Base-by-base conservation (phyloP, 2,329 filamentous ascomycete genomes). In the Arachnopeziza araneosa region DNA sequence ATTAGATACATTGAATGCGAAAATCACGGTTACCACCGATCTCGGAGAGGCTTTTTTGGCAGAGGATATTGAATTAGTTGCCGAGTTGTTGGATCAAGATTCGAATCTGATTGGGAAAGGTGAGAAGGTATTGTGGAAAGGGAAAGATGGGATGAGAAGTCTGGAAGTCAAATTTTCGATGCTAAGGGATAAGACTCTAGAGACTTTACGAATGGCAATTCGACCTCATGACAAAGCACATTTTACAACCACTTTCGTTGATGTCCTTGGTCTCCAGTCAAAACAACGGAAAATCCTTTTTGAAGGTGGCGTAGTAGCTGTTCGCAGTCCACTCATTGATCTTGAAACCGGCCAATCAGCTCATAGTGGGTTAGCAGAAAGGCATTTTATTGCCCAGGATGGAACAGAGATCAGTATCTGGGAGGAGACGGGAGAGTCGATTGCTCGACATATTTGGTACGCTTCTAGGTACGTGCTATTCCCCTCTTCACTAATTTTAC, bases 371-470 rank as follows among this genome's bases (percentile, higher is more conserved):
- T 60, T 70, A 50, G 66, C 64, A 8, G 67, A 70, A 59, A 56
- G 69, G 49, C 59, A 66, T 5, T 68, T 71, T 49, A 44, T 24
- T 50, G 44, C 22, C 30, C 44, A 44, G 14, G 54, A 23, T 14
- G 44, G 23, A 24, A 30, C 19, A 21, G 52, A 62, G 21, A 58
- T 72, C 10, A 72, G 73, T 36, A 81, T 90, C 52, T 86, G 83
- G 77, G 87, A 90, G 70, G 87, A 90, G 68, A 88, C 85, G 0
- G 86, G 87, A 3, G 87, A 90, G 68, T 88, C 85, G 70, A 90
- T 90, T 68, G 87, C 87, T 6, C 77, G 86, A 50, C 87, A 90
- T 74, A 78, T 90, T 54, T 90, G 87, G 87, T 87, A 77, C 60
- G 67, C 58, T 49, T 62, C 55, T 60, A 67, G 63, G 64, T 67